Evolutionary conservation across 2,329 filamentous ascomycete species (phyloP).

Genomic region (Aquanectria penicillioides): DNA sequence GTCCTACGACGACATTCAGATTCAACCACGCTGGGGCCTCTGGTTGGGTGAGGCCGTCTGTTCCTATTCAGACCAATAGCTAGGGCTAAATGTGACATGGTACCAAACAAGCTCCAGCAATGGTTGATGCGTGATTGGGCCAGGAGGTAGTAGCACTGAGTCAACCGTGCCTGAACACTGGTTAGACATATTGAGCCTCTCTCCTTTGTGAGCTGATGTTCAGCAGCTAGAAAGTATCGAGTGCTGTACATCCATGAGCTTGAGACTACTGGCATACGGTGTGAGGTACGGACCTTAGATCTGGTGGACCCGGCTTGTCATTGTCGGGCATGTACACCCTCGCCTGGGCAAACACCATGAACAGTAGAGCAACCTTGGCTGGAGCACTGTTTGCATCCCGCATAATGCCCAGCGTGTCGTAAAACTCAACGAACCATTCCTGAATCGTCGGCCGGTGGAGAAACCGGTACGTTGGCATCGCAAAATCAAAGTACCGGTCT

Average conservation of each 20-base stretch:
- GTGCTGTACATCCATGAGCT: slow-evolving; percentile 15
- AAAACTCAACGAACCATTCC: slow-evolving; percentile 56
- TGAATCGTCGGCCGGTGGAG: slow-evolving; percentile 62
- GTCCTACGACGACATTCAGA: slow-evolving; percentile 36
- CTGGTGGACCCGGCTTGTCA: slow-evolving; percentile 37
- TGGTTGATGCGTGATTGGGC: slow-evolving; percentile 58
- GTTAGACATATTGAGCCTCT: slow-evolving; percentile 50
- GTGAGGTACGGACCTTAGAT: slow-evolving; percentile 30
- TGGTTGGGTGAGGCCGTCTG: slow-evolving; percentile 11
- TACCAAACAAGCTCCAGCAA: slow-evolving; percentile 59
- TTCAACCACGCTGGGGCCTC: slow-evolving; percentile 33
- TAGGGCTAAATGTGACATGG: slow-evolving; percentile 49
- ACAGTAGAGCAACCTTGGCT: slow-evolving; percentile 54
- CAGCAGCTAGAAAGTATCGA: slow-evolving; percentile 42
- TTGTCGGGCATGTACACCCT: slow-evolving; percentile 50
- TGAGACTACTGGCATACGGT: fast-evolving
- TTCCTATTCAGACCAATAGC: slow-evolving; percentile 46
- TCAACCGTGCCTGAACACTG: slow-evolving; percentile 53
- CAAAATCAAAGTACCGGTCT: slow-evolving; percentile 65
- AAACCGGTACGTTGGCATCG: slow-evolving; percentile 66
- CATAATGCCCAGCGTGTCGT: slow-evolving; percentile 46
- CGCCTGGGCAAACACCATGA: slow-evolving; percentile 62
- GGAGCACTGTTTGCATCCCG: slow-evolving; percentile 32
- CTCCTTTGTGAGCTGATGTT: slow-evolving; percentile 51
- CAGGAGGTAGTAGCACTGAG: slow-evolving; percentile 56